Conservation (phyloP, 257 asterid genomes). For the Rauvolfia tetraphylla region DNA sequence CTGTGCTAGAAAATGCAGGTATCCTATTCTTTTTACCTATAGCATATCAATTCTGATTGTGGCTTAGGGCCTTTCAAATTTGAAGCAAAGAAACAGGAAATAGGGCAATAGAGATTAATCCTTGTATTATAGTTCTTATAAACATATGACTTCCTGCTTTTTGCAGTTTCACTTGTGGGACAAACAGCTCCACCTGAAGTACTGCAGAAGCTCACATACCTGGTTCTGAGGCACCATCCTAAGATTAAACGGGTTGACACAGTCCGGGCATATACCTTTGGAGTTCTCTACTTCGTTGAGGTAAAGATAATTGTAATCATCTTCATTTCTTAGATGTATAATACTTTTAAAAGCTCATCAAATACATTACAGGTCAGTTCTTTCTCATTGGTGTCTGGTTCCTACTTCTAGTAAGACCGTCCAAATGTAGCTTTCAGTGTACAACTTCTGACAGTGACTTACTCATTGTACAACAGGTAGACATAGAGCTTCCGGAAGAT, state of each 20-base stretch:
- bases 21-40: neutral
- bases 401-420: too few relatives aligned
- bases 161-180: constrained; percentile 56
- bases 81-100: too few relatives aligned
- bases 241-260: constrained; percentile 65
- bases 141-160: neutral
- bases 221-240: constrained; percentile 48
- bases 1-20: constrained; percentile 35
- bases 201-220: constrained; percentile 42
- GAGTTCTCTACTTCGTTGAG: constrained; percentile 75
- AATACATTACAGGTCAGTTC: too few relatives aligned
- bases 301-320: constrained; percentile 19
- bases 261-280: constrained; percentile 73
- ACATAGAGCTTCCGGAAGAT: constrained; percentile 78
- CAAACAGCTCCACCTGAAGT: constrained; percentile 70
- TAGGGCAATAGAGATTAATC: too few relatives aligned
- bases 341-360: too few relatives aligned
- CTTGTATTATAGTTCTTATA: neutral
- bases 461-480: constrained; percentile 40
- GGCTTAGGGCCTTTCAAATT: neutral
- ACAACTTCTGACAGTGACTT: neutral
- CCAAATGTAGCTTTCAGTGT: too few relatives aligned
- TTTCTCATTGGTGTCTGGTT: too few relatives aligned
- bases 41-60: neutral
- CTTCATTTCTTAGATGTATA: neutral